A percentile compares a stretch with the other conserved stretches of the same genome.
phyloP scores from a whole-genome alignment of 495 filamentous ascomycete species.

The Aspergillus sclerotiicarbonarius region DNA sequence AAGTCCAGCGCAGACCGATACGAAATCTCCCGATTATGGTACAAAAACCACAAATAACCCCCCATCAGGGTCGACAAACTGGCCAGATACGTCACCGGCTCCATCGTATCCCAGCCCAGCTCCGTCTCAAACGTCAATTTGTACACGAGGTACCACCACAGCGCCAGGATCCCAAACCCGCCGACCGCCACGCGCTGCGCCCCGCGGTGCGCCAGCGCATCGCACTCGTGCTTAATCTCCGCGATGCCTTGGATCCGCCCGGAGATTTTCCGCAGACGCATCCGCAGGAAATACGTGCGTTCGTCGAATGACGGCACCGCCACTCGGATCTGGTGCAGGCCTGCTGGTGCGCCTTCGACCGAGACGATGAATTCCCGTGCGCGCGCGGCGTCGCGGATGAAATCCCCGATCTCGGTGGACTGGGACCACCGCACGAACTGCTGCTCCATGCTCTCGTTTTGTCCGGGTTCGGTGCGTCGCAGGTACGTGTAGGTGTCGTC shows the following conservation, averaged over 20 bases:
- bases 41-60: slow-evolving; percentile 91
- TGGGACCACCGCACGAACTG: slow-evolving; percentile 86
- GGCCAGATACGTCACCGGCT: slow-evolving; percentile 86
- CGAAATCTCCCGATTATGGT: slow-evolving; percentile 84
- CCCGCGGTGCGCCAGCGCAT: slow-evolving; percentile 67
- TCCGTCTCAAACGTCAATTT: slow-evolving; percentile 75
- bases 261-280: slow-evolving; percentile 69
- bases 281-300: slow-evolving; percentile 80
- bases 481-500: slow-evolving; percentile 38
- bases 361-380: slow-evolving; percentile 81
- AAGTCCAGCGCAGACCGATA: slow-evolving; percentile 84
- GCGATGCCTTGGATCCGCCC: slow-evolving; percentile 63
- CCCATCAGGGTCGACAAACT: slow-evolving; percentile 80
- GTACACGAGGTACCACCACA: slow-evolving; percentile 82
- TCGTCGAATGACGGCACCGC: slow-evolving; percentile 85
- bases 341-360: slow-evolving; percentile 65
- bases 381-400: slow-evolving; percentile 86
- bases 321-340: slow-evolving; percentile 65
- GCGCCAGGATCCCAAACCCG: slow-evolving; percentile 67
- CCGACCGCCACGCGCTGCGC: slow-evolving; percentile 78
- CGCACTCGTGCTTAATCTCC: slow-evolving; percentile 78
- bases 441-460: slow-evolving; percentile 21
- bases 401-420: slow-evolving; percentile 89
- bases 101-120: slow-evolving; percentile 86
- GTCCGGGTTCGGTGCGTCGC: slow-evolving; percentile 25